Conservation (phyloP, 208 protist species). For the Leishmania arabica region DNA sequence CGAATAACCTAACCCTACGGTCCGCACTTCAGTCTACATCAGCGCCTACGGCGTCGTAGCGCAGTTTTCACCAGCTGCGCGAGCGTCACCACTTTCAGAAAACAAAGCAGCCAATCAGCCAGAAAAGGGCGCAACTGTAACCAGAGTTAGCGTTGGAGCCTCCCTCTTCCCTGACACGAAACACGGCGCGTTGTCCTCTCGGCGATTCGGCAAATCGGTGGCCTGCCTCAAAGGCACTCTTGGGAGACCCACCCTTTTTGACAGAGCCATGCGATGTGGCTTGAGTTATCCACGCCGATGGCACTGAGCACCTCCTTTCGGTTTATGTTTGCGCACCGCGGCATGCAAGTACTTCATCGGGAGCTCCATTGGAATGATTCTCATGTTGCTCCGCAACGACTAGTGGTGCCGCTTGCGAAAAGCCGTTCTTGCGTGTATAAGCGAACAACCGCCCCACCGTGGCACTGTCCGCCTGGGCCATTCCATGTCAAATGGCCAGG, state of each 20-base stretch:
- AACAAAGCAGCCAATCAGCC: neutral
- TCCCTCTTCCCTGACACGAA: neutral
- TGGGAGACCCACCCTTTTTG: too few relatives aligned
- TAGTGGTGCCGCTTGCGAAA: neutral
- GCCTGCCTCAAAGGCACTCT: neutral
- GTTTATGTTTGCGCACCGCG: neutral
- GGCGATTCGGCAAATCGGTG: neutral
- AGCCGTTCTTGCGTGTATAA: neutral
- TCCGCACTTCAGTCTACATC: neutral
- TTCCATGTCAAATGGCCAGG: neutral
- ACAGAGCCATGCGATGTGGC: neutral
- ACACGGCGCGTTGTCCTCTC: too few relatives aligned
- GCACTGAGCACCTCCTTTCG: neutral
- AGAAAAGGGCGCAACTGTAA: neutral
- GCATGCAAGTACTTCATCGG: neutral
- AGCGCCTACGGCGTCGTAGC: neutral
- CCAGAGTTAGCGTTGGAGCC: neutral
- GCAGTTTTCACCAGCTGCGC: neutral
- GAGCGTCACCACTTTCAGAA: neutral
- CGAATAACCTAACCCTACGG: neutral
- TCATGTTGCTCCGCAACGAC: neutral
- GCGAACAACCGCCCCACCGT: neutral
- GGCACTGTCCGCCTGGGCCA: too few relatives aligned
- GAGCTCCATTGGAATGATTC: neutral
- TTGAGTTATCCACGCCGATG: neutral